Conservation (phyloP, 176 grass and related monocot species). For the Alopecurus myosuroides region DNA sequence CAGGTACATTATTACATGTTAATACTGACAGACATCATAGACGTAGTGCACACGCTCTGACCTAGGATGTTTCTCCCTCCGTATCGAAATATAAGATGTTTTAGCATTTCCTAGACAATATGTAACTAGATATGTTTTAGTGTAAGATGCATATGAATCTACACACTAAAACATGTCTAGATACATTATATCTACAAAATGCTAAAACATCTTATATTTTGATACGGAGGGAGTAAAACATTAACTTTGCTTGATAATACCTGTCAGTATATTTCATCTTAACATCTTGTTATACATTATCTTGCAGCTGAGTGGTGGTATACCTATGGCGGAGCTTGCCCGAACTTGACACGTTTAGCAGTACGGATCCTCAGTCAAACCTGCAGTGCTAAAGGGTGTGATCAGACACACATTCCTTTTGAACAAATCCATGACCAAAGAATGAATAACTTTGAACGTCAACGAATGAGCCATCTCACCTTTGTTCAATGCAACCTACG, state of each 20-base stretch:
- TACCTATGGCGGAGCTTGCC: constrained; percentile 80
- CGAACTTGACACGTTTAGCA: constrained; percentile 67
- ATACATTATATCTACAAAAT: too few species aligned
- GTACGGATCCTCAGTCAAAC: constrained; percentile 92
- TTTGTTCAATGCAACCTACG: constrained; percentile 91
- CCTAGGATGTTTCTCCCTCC: constrained; percentile 20
- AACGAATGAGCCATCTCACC: constrained; percentile 58
- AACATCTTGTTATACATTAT: constrained; percentile 21
- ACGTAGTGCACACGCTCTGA: background rate
- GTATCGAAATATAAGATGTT: too few species aligned
- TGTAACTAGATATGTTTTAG: too few species aligned
- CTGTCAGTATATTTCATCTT: background rate
- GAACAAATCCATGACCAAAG: constrained; percentile 71
- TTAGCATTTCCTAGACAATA: too few species aligned
- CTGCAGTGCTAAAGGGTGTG: constrained; percentile 71
- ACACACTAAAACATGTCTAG: too few species aligned
- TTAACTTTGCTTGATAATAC: background rate
- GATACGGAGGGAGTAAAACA: too few species aligned
- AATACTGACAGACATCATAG: background rate
- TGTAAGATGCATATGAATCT: too few species aligned
- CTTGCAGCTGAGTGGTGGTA: constrained; percentile 90
- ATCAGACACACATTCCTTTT: constrained; percentile 52
- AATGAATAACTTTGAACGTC: constrained; percentile 86
- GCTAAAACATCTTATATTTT: too few species aligned
- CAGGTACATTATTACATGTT: background rate